Percentiles rank a stretch among this genome's conserved stretches.
Evolutionary conservation across 768 basidiomycete genomes (phyloP).

Genomic region (Boletus bicolor): DNA sequence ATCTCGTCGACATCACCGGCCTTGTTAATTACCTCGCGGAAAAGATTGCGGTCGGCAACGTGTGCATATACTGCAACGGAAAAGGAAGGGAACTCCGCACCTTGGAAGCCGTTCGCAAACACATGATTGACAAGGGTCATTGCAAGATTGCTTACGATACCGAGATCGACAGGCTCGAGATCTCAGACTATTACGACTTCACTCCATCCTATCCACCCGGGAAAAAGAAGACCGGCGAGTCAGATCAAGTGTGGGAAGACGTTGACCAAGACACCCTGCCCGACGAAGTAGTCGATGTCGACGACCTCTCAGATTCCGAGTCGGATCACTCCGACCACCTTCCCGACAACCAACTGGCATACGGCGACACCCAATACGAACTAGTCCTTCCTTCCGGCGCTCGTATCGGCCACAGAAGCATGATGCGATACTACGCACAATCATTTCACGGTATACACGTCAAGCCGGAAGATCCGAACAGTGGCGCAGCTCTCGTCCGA

Average conservation of each 20-base stretch:
- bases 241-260: slow-evolving; percentile 35
- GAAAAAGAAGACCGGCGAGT: background rate
- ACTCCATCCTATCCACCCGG: slow-evolving; percentile 69
- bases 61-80: slow-evolving; percentile 89
- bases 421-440: slow-evolving; percentile 85
- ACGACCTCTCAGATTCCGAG: slow-evolving; percentile 30
- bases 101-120: slow-evolving; percentile 85
- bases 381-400: slow-evolving; percentile 92
- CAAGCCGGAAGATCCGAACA: slow-evolving; percentile 60
- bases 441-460: slow-evolving; percentile 52
- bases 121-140: slow-evolving; percentile 95
- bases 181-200: slow-evolving; percentile 95
- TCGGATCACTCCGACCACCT: slow-evolving; percentile 39
- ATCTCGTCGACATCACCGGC: slow-evolving; percentile 79
- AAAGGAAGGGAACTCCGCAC: slow-evolving; percentile 78
- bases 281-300: slow-evolving; percentile 7
- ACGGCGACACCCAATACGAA: slow-evolving; percentile 79
- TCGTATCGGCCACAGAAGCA: slow-evolving; percentile 86
- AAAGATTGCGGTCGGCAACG: slow-evolving; percentile 89
- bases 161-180: slow-evolving; percentile 74
- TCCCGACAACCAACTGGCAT: slow-evolving; percentile 57
- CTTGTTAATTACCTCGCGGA: slow-evolving; percentile 85
- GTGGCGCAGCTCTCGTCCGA: slow-evolving; percentile 74
- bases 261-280: slow-evolving; percentile 21
- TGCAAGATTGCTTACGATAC: slow-evolving; percentile 93